phyloP scores from a whole-genome alignment of 2,329 filamentous ascomycete species.

The Botrytis medusae region DNA sequence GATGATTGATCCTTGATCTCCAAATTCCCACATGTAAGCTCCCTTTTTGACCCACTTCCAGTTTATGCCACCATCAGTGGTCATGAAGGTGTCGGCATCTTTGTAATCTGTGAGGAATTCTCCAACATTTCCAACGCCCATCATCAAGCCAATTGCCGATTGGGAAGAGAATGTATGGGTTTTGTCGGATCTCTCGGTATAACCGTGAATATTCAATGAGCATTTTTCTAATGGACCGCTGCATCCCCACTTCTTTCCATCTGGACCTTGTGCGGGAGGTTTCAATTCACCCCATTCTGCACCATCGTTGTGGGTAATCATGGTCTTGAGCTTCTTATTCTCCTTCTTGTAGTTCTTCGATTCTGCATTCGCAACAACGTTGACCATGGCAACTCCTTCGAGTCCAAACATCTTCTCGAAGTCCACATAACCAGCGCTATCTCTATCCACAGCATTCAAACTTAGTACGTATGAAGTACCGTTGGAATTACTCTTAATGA shows the following conservation, averaged over 20 bases:
- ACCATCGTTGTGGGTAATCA: slow-evolving; percentile 96
- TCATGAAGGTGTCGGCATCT: slow-evolving; percentile 86
- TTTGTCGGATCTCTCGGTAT: slow-evolving; percentile 83
- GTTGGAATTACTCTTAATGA: slow-evolving; percentile 98
- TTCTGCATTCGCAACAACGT: slow-evolving; percentile 74
- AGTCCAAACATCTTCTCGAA: slow-evolving; percentile 94
- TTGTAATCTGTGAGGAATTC: slow-evolving; percentile 42
- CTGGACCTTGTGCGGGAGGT: slow-evolving; percentile 68
- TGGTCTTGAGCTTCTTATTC: slow-evolving; percentile 79
- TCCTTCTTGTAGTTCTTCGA: slow-evolving; percentile 54
- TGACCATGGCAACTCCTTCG: slow-evolving; percentile 86
- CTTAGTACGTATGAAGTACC: slow-evolving; percentile 92
- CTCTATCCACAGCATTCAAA: slow-evolving; percentile 76
- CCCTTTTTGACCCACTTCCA: slow-evolving; percentile 89
- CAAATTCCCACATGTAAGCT: slow-evolving; percentile 88
- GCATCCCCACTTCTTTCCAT: slow-evolving; percentile 73
- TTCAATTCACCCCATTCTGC: slow-evolving; percentile 78
- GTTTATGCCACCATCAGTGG: slow-evolving; percentile 81
- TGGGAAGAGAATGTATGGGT: slow-evolving; percentile 84
- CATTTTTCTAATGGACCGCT: slow-evolving; percentile 65
- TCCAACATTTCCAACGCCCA: slow-evolving; percentile 90
- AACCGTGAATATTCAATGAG: slow-evolving; percentile 89
- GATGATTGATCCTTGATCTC: slow-evolving; percentile 90
- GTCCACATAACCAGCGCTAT: slow-evolving; percentile 77
- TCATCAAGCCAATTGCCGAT: slow-evolving; percentile 85